Evolutionary conservation across 345 rosid species (phyloP).

Genomic region (Arabidopsis suecica): DNA sequence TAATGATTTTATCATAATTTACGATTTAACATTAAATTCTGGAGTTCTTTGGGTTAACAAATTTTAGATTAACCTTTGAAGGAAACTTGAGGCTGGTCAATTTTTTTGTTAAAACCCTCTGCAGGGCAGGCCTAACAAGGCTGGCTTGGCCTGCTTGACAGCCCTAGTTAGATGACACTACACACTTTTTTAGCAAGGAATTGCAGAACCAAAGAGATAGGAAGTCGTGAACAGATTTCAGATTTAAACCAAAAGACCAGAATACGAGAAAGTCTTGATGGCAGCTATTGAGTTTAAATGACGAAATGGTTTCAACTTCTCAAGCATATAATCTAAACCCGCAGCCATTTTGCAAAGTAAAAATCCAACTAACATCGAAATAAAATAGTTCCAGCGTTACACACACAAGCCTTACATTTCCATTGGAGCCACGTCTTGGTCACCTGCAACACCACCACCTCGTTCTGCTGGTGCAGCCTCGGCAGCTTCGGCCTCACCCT

Average conservation of each 20-base stretch:
- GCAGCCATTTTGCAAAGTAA: constrained; percentile 28
- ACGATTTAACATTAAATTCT: no score
- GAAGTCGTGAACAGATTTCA: neutral
- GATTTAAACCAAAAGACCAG: constrained; percentile 6
- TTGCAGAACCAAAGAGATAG: neutral
- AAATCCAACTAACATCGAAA: constrained; percentile 39
- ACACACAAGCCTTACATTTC: constrained; percentile 62
- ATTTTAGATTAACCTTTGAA: no score
- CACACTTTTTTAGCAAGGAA: neutral
- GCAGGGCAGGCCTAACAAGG: neutral
- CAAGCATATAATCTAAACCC: constrained; percentile 32
- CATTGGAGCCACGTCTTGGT: constrained; percentile 80
- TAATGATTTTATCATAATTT: no score
- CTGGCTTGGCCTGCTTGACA: neutral
- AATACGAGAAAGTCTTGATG: neutral
- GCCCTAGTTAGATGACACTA: neutral
- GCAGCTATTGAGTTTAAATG: neutral
- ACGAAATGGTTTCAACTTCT: constrained; percentile 33
- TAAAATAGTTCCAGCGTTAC: constrained; percentile 16
- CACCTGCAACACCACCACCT: constrained; percentile 49
- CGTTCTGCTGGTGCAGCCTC: constrained; percentile 49
- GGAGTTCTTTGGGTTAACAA: no score
- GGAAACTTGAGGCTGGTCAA: no score
- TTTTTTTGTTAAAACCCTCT: no score
- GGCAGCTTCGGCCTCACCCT: constrained; percentile 47